These are phyloP conservation scores for Coniophora puteana DNA, from an alignment of 1,284 basidiomycete species.

Conservation along the genomic window DNA sequence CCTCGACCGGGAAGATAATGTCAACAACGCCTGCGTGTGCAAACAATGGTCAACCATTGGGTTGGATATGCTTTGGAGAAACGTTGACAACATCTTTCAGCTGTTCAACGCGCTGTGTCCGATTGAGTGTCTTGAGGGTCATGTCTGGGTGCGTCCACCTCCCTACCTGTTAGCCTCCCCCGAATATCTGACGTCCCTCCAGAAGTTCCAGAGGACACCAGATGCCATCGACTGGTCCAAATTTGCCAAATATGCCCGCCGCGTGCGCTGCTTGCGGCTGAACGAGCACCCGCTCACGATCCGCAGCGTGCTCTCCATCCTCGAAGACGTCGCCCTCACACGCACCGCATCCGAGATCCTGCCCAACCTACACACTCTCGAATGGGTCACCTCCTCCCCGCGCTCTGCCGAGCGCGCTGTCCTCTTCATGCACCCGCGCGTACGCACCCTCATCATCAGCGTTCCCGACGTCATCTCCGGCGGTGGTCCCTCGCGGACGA, in stretches of 20 bases:
- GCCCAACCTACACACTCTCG: conserved; percentile 48
- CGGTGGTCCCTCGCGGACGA: conserved; percentile 12
- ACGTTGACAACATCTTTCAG: conserved; percentile 39
- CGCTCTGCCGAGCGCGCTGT: conserved; percentile 31
- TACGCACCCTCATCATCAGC: conserved; percentile 29
- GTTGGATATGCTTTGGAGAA: conserved; percentile 48
- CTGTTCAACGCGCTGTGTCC: conserved; percentile 47
- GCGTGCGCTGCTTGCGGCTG: conserved; percentile 43
- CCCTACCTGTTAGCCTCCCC: neutral
- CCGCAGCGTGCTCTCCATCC: conserved; percentile 26
- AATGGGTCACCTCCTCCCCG: conserved; percentile 29
- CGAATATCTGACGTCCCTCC: conserved; percentile 4
- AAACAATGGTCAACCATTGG: conserved; percentile 49
- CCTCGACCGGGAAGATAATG: conserved; percentile 34
- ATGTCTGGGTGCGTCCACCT: conserved; percentile 16
- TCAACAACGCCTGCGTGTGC: conserved; percentile 44
- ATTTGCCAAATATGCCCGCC: conserved; percentile 50
- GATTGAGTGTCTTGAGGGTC: conserved; percentile 11
- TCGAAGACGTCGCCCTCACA: conserved; percentile 54
- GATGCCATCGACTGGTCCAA: conserved; percentile 52
- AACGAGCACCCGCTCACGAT: neutral
- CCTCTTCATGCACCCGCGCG: conserved; percentile 41
- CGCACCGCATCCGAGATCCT: conserved; percentile 48
- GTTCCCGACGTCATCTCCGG: conserved; percentile 14
- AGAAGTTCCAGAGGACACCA: conserved; percentile 41